Percentiles rank a stretch among this genome's conserved stretches.
Evolutionary conservation across 805 yeast species (phyloP).

Genomic region (Barnettozyma sucrosica): DNA sequence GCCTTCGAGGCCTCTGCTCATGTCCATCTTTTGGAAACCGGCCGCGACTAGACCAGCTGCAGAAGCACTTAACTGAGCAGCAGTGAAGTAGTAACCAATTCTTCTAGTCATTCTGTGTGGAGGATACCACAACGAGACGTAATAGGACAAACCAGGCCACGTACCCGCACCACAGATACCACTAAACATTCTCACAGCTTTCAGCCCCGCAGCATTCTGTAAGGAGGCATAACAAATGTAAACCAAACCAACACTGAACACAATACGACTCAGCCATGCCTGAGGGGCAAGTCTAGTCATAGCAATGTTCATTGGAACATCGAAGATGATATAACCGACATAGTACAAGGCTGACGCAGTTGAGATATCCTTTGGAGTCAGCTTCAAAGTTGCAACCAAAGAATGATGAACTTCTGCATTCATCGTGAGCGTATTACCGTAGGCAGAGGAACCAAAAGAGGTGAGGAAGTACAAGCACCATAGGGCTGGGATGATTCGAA

Average conservation of each 20-base stretch:
- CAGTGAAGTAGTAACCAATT: conserved; percentile 86
- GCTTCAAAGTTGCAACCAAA: conserved; percentile 41
- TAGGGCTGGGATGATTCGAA: conserved; percentile 72
- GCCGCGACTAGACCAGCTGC: conserved; percentile 84
- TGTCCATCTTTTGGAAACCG: conserved; percentile 82
- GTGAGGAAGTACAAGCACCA: conserved; percentile 77
- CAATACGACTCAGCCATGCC: conserved; percentile 76
- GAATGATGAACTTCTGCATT: conserved; percentile 59
- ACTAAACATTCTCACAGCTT: conserved; percentile 64
- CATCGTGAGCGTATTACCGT: conserved; percentile 80
- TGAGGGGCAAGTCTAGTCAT: conserved; percentile 86
- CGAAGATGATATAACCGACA: conserved; percentile 80
- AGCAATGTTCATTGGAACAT: conserved; percentile 79
- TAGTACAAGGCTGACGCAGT: conserved; percentile 76
- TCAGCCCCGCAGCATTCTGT: conserved; percentile 49
- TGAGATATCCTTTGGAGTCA: conserved; percentile 53
- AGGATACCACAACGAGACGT: conserved; percentile 81
- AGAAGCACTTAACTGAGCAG: conserved; percentile 89
- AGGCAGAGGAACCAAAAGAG: conserved; percentile 72
- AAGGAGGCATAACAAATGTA: conserved; percentile 69
- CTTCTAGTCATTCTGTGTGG: conserved; percentile 67
- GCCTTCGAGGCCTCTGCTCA: conserved; percentile 61
- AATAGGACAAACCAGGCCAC: conserved; percentile 89
- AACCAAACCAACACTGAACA: conserved; percentile 70
- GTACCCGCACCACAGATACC: conserved; percentile 82